Evolutionary conservation across 345 rosid species (phyloP), one percentile per base, ranked within the genome.

Genomic region (Citrus unshiu): DNA sequence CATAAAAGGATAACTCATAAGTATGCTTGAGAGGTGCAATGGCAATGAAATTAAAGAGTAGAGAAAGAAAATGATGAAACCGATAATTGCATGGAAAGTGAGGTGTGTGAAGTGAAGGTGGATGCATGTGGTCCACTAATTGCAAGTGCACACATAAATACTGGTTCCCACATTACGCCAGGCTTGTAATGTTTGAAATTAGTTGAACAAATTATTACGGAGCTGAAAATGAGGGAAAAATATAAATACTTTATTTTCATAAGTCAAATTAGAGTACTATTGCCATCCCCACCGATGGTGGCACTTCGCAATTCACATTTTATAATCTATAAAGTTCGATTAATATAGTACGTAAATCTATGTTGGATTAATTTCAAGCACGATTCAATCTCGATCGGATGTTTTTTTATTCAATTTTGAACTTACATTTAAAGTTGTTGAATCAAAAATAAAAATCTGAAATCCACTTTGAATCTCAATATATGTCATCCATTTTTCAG

Each of bases 191-290:
- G 12, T 30, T 27, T 54, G 9, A 25, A 56, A 25, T 56, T 72
- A 10, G 64, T 56, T 72, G 65, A 57, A 57, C 75, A 34, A 72
- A 72, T 72, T 72, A 72, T 72, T 72, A 72, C 65, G 25, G 16
- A 6, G 63, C 49, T 32, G 75, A 72, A 43, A 40, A 12, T 14
- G 14, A 16, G 25, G 9, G 18, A 0, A 3, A 13, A 13, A 22
- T 22, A 46, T 9, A 12, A 12, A 12, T 7, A 72, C 21, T 10
- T 9, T 22, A 54, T 30, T 3, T 34, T 57, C 49, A 1, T 13
- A 58, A 27, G 30, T 22, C 51, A 34, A 73, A 29, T 40, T 2
- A 46, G 7, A n/a, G 43, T 39, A 22, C 37, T 73, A 66, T 66
- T 66, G 66, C 6, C 21, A 30, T 13, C n/a, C 70, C 56, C 75